These are phyloP conservation scores for Mimosa pudica DNA, from an alignment of 306 rosid species.

Conservation along the genomic window DNA sequence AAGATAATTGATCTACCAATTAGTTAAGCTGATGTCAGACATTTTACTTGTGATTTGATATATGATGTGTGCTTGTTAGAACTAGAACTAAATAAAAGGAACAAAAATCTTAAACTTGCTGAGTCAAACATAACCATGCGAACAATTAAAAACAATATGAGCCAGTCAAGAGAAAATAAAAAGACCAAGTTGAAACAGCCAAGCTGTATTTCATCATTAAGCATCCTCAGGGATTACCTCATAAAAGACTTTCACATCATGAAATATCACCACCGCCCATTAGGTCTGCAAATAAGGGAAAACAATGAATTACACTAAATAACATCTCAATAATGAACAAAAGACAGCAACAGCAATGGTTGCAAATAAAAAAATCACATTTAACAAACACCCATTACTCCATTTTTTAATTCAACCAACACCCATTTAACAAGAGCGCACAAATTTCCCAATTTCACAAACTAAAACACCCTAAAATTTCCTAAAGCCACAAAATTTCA, in stretches of 20 bases:
- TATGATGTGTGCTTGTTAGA: neutral
- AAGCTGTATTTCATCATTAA: slow-evolving; percentile 25
- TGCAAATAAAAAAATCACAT: slow-evolving; percentile 33
- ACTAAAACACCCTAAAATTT: slow-evolving; percentile 33
- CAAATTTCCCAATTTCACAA: slow-evolving; percentile 31
- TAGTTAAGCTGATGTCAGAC: neutral
- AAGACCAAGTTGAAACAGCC: neutral
- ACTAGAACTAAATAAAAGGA: slow-evolving; percentile 14
- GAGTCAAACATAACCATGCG: neutral
- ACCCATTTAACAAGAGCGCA: slow-evolving; percentile 44
- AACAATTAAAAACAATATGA: neutral
- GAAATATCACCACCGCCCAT: slow-evolving; percentile 23
- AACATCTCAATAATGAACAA: slow-evolving; percentile 29
- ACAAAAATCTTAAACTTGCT: neutral
- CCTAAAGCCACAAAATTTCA: slow-evolving; percentile 18
- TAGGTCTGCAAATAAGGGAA: slow-evolving; percentile 36
- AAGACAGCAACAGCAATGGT: slow-evolving; percentile 41
- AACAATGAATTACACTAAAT: slow-evolving; percentile 29
- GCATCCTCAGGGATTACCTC: slow-evolving; percentile 26
- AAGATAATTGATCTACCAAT: slow-evolving; percentile 9
- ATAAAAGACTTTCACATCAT: slow-evolving; percentile 25
- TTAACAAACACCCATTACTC: slow-evolving; percentile 41
- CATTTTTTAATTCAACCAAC: slow-evolving; percentile 46
- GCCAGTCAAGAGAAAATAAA: neutral
- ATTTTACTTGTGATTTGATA: neutral